These are phyloP conservation scores for Calophaca sinica DNA, from an alignment of 306 rosid species.

Conservation along the genomic window DNA sequence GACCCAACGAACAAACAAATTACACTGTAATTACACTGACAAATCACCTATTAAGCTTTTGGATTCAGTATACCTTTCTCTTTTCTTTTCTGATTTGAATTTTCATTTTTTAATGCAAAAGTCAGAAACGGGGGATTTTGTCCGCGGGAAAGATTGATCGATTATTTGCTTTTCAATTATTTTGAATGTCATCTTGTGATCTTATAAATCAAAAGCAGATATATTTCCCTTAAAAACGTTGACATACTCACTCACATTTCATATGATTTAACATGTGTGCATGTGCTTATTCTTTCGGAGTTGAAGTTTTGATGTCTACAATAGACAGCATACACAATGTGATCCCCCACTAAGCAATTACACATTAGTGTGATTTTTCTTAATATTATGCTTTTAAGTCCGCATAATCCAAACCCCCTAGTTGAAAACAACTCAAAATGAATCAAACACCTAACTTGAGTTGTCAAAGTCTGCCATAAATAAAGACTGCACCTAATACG, in stretches of 20 bases:
- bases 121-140: slow-evolving; percentile 33
- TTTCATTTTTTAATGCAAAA: not conserved
- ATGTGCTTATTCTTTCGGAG: too few relatives aligned
- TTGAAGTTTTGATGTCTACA: too few relatives aligned
- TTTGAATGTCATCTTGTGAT: slow-evolving; percentile 1
- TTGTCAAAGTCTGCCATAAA: slow-evolving; percentile 31
- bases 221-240: not conserved
- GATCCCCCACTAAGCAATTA: not conserved
- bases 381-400: not conserved
- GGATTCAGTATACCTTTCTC: too few relatives aligned
- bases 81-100: not conserved
- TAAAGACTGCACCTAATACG: slow-evolving; percentile 33
- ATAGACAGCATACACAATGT: too few relatives aligned
- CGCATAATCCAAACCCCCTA: too few relatives aligned
- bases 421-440: too few relatives aligned
- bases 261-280: too few relatives aligned
- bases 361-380: not conserved
- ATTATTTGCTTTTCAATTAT: slow-evolving; percentile 27
- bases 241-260: not conserved
- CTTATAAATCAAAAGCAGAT: slow-evolving; percentile 3
- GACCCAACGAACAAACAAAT: too few relatives aligned
- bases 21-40: too few relatives aligned
- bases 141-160: slow-evolving; percentile 32
- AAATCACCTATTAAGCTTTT: too few relatives aligned
- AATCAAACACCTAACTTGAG: not conserved